Evolutionary conservation across 345 rosid species (phyloP), one percentile per base, ranked within the genome.

Genomic region (Carallia brachiata): DNA sequence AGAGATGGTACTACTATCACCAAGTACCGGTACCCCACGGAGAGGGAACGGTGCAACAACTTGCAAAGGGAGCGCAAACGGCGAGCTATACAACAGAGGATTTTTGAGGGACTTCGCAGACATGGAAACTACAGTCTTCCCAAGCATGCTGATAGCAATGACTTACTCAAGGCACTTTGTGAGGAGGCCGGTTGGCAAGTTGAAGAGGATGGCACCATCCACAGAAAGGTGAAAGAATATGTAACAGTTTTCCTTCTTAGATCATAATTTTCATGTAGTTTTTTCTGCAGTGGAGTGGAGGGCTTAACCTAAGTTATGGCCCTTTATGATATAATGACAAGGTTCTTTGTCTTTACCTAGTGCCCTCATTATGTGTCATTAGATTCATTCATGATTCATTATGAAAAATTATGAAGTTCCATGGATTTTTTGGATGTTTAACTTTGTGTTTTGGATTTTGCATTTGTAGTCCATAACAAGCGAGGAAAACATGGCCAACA

Each of bases 181-280:
- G 62, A 72, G 19, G 90, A 84, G 67, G 84, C 83, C 19, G 86
- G 86, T 10, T 80, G 90, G 90, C 83, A 68, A 40, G 87, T 82
- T 30, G 75, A 78, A 31, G 75, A 79, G 7, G 90, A 84, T 61
- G 90, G 90, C 36, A 78, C 86, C 66, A 66, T 77, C 62, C 74
- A 32, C 48, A 78, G 72, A 59, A 78, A 80, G 79, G 86, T 79
- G 6, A 63, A 19, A 16, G 18, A 7, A 3, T 17, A 16, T 5
- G 16, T 15, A 7, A 9, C 34, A 1, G 5, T 9, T 23, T 23
- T 10, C 28, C 40, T 4, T 40, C 54, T 19, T 5, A 4, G 19
- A 4, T 52, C 15, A n/a, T 66, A 23, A 23, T 65, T 52, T 6
- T 12, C 17, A 17, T 61, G 4, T 32, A 32, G 34, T 8, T 16